Evolutionary conservation across 208 protist genomes (phyloP).

Genomic region (Eutreptiella sp.): DNA sequence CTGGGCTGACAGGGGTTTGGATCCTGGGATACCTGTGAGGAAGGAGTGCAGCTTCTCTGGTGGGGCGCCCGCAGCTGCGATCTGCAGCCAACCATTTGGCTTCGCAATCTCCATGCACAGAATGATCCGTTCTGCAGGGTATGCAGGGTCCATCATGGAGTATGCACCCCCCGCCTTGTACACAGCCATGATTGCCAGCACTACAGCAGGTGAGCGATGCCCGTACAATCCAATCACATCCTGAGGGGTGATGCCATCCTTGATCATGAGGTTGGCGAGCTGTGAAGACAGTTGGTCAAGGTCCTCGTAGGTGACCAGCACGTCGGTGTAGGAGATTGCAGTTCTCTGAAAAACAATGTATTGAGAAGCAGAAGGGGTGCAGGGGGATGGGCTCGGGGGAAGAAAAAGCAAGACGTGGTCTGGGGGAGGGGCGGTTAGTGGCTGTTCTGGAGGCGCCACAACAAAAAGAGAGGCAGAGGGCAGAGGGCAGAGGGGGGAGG

Average conservation of each 20-base stretch:
- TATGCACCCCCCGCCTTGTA: slow-evolving; percentile 48
- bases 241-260: slow-evolving; percentile 30
- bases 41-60: slow-evolving; percentile 33
- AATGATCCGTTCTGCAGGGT: slow-evolving; percentile 41
- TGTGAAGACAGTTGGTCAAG: slow-evolving; percentile 29
- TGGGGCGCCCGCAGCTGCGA: slow-evolving; percentile 27
- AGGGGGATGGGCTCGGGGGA: too few relatives aligned
- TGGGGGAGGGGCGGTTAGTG: too few relatives aligned
- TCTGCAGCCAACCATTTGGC: slow-evolving; percentile 31
- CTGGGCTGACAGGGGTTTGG: background rate
- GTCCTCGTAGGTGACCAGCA: slow-evolving; percentile 27
- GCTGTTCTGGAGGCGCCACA: too few relatives aligned
- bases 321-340: background rate
- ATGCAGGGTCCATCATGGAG: slow-evolving; percentile 51
- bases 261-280: slow-evolving; percentile 34
- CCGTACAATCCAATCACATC: slow-evolving; percentile 52
- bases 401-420: too few relatives aligned
- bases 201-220: slow-evolving; percentile 42
- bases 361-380: slow-evolving; percentile 20
- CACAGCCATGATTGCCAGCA: slow-evolving; percentile 48
- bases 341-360: slow-evolving; percentile 19
- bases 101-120: slow-evolving; percentile 42
- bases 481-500: too few relatives aligned
- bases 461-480: too few relatives aligned
- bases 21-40: background rate